phyloP scores from a whole-genome alignment of 2,329 filamentous ascomycete genomes.

The Fusarium compactum region DNA sequence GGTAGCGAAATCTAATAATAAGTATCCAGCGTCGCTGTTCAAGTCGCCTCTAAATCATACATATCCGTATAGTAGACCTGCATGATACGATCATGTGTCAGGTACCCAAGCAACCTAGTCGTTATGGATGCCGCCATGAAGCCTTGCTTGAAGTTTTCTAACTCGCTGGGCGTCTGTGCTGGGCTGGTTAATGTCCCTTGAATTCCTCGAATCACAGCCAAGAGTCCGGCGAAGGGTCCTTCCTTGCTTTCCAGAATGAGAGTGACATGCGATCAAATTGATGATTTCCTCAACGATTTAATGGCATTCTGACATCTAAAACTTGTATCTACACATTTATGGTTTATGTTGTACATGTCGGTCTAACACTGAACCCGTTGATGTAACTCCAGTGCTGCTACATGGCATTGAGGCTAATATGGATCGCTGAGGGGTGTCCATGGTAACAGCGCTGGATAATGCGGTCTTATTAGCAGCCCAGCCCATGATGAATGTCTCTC shows the following conservation, averaged over 20 bases:
- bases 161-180: constrained; percentile 29
- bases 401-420: constrained; percentile 22
- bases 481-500: constrained; percentile 33
- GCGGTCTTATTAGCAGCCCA: constrained; percentile 9
- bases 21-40: not conserved
- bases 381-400: not conserved
- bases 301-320: constrained; percentile 6
- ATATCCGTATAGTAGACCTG: not conserved
- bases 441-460: constrained; percentile 31
- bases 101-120: constrained; percentile 8
- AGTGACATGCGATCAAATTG: constrained; percentile 1
- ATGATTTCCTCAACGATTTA: constrained; percentile 5
- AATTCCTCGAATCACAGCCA: constrained; percentile 33
- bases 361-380: not conserved
- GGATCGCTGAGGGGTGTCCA: constrained; percentile 24
- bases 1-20: constrained; percentile 6
- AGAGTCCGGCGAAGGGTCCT: constrained; percentile 27
- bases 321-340: not conserved
- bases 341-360: not conserved
- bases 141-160: constrained; percentile 25
- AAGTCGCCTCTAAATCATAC: not conserved
- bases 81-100: constrained; percentile 31
- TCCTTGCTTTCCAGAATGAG: constrained; percentile 4
- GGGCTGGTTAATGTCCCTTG: constrained; percentile 20
- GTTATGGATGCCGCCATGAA: constrained; percentile 28